phyloP scores from a whole-genome alignment of 805 yeast genomes.

The Metschnikowia continentalis region DNA sequence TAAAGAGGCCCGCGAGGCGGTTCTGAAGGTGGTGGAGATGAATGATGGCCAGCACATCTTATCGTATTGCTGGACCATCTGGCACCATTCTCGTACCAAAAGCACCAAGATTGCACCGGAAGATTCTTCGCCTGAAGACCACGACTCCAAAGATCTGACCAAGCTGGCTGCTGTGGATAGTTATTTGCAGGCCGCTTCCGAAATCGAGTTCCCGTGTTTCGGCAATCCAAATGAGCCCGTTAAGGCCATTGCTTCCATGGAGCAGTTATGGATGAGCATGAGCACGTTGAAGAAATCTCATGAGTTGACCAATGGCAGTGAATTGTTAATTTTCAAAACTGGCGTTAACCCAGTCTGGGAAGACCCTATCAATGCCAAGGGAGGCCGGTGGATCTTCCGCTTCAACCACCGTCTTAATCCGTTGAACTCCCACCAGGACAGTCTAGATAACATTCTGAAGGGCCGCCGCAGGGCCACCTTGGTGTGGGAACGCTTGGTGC shows the following conservation, averaged over 20 bases:
- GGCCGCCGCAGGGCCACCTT: constrained; percentile 35
- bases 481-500: constrained; percentile 54
- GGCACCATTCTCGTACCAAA: constrained; percentile 42
- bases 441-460: constrained; percentile 19
- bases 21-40: constrained; percentile 12
- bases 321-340: constrained; percentile 52
- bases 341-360: constrained; percentile 68
- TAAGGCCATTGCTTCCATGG: constrained; percentile 42
- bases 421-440: constrained; percentile 10
- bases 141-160: constrained; percentile 9
- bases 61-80: constrained; percentile 47
- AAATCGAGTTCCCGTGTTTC: constrained; percentile 36
- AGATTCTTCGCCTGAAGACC: constrained; percentile 12
- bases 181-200: constrained; percentile 44
- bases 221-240: constrained; percentile 16
- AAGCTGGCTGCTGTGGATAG: constrained; percentile 35
- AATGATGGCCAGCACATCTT: constrained; percentile 32
- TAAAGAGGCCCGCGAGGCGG: constrained; percentile 30
- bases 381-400: constrained; percentile 62
- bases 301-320: constrained; percentile 44
- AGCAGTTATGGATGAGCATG: constrained; percentile 50
- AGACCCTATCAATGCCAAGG: constrained; percentile 54
- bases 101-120: constrained; percentile 17
- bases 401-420: constrained; percentile 34
- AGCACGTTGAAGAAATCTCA: constrained; percentile 35